A percentile compares a stretch with the other conserved stretches of the same genome.
phyloP scores from a whole-genome alignment of 352 stramenopile genomes.

The Poterioochromonas sp. region DNA sequence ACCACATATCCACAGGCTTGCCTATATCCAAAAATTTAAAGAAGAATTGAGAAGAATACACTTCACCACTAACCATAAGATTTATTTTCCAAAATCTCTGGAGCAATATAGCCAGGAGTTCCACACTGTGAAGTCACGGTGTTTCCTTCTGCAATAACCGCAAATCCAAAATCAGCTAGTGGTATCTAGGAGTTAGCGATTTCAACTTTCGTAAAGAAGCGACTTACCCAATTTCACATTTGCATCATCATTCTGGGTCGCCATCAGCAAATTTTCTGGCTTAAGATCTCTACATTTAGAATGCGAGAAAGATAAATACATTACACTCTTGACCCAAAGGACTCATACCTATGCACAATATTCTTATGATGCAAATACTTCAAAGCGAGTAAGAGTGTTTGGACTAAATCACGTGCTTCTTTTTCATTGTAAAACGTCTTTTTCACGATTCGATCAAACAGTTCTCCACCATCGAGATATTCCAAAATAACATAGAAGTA shows the following conservation, averaged over 20 bases:
- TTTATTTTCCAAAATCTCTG: conserved; percentile 81
- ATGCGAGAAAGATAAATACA: no score
- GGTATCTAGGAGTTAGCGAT: no score
- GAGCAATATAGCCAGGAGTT: conserved; percentile 88
- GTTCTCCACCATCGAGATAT: conserved; percentile 82
- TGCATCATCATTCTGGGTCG: conserved; percentile 65
- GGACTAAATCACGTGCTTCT: conserved; percentile 74
- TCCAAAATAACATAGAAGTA: conserved; percentile 97
- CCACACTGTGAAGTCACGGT: conserved; percentile 88
- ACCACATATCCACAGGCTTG: conserved; percentile 81
- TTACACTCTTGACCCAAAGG: no score
- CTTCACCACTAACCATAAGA: conserved; percentile 52
- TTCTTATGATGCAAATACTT: conserved; percentile 46
- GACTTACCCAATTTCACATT: conserved; percentile 89
- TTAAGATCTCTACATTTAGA: conserved; percentile 91
- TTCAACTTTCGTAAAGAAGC: no score
- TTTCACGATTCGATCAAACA: conserved; percentile 92
- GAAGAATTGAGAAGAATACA: not conserved
- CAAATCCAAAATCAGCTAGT: conserved; percentile 68
- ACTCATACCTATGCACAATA: conserved; percentile 73
- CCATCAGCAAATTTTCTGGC: conserved; percentile 88
- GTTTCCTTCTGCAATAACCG: conserved; percentile 46
- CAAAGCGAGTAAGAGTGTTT: conserved; percentile 38
- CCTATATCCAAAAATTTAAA: conserved; percentile 45
- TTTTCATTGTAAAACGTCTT: conserved; percentile 79